Percentiles rank a stretch among this genome's conserved stretches.
phyloP scores from a whole-genome alignment of 176 grass and related monocot genomes.

The Rhynchospora pubera region DNA sequence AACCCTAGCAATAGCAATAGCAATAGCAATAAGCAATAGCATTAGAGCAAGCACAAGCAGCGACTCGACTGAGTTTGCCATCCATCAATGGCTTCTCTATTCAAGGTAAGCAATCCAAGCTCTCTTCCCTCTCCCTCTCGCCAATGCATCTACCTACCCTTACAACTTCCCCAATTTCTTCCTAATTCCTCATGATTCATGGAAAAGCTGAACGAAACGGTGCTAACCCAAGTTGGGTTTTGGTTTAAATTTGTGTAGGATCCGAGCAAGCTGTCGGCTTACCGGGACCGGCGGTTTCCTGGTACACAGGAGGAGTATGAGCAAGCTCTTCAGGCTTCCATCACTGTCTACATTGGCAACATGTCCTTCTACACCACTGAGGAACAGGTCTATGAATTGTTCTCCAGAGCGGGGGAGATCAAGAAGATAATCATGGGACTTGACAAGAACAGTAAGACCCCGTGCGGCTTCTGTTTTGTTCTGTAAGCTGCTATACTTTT shows the following conservation, averaged over 20 bases:
- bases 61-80: too few species aligned
- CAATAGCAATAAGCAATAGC: too few species aligned
- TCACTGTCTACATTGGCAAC: conserved; percentile 83
- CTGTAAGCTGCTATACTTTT: conserved; percentile 45
- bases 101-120: conserved; percentile 40
- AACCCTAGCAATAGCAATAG: too few species aligned
- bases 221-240: neutral
- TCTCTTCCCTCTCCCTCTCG: neutral
- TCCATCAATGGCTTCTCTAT: conserved; percentile 91
- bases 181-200: too few species aligned
- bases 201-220: too few species aligned
- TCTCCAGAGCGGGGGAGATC: conserved; percentile 86
- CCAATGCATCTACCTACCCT: too few species aligned
- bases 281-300: conserved; percentile 79
- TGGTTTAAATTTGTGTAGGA: conserved; percentile 33
- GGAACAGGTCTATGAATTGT: conserved; percentile 82
- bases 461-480: conserved; percentile 94
- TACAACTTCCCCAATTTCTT: too few species aligned
- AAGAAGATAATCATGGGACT: conserved; percentile 99
- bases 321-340: conserved; percentile 56
- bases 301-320: conserved; percentile 94
- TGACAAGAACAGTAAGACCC: conserved; percentile 90
- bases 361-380: conserved; percentile 99
- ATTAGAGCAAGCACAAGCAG: neutral
- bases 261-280: conserved; percentile 75